Percentiles rank a stretch among this genome's conserved stretches.
phyloP scores from a whole-genome alignment of 192 early-diverging fungal genomes.

The Mortierella claussenii region DNA sequence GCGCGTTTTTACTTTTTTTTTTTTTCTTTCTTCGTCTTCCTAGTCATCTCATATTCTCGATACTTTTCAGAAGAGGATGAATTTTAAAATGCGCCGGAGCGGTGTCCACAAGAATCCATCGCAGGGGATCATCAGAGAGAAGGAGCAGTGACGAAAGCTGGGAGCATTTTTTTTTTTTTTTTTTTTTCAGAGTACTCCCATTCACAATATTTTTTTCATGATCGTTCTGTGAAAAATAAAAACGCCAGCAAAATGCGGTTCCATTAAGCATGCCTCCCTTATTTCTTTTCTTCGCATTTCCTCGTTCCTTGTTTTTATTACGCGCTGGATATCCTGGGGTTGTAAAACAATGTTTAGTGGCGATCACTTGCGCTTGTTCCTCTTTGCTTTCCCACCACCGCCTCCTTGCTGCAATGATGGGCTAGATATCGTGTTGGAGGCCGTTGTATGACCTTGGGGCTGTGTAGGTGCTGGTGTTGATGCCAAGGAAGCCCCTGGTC shows the following conservation, averaged over 20 bases:
- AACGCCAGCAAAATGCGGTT: too few relatives aligned
- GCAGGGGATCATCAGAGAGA: too few relatives aligned
- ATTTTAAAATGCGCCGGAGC: too few relatives aligned
- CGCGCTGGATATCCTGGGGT: too few relatives aligned
- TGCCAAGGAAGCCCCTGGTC: constrained; percentile 9
- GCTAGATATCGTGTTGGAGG: constrained; percentile 43
- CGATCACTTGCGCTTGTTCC: constrained; percentile 42
- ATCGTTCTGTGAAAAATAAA: too few relatives aligned
- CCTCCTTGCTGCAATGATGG: constrained; percentile 46
- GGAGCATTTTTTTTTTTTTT: too few relatives aligned
- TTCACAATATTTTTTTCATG: too few relatives aligned
- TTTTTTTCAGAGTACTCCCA: too few relatives aligned
- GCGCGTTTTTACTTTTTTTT: neutral
- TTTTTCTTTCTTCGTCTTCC: constrained; percentile 4
- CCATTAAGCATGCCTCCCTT: too few relatives aligned
- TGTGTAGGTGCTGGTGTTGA: constrained; percentile 26
- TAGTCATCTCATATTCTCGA: constrained; percentile 68
- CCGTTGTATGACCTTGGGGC: constrained; percentile 7
- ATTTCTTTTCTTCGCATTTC: neutral
- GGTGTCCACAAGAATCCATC: neutral
- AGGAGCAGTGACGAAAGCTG: too few relatives aligned
- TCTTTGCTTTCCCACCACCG: constrained; percentile 50
- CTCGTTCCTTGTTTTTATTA: too few relatives aligned
- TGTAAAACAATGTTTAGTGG: neutral
- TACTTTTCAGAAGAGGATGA: constrained; percentile 66